Conservation (phyloP, 1,139 yeast genomes). For the Hemisphaericaspora xylofermentans region DNA sequence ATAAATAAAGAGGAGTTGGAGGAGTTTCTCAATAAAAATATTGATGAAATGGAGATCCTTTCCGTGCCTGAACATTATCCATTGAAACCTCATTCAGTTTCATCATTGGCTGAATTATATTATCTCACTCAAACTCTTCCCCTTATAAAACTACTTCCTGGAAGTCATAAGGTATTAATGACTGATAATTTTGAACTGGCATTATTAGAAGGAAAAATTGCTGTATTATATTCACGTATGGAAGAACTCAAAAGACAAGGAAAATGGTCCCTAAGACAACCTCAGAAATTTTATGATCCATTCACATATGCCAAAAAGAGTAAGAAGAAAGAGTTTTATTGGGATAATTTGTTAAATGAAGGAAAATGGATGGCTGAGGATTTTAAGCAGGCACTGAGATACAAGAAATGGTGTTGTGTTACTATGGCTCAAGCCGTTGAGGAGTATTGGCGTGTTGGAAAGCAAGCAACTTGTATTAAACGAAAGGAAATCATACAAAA, state of each 20-base stretch:
- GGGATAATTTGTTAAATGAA: constrained; percentile 78
- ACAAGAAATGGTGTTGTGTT: constrained; percentile 68
- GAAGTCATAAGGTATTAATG: constrained; percentile 81
- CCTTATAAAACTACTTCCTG: constrained; percentile 72
- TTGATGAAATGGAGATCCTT: constrained; percentile 37
- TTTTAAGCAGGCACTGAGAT: constrained; percentile 67
- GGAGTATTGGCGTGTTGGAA: constrained; percentile 80
- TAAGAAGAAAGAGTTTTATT: constrained; percentile 47
- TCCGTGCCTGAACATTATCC: constrained; percentile 48
- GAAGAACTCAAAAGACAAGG: constrained; percentile 87
- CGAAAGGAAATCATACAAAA: constrained; percentile 19
- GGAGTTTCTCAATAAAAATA: constrained; percentile 24
- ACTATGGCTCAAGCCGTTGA: constrained; percentile 67
- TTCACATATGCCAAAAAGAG: constrained; percentile 35
- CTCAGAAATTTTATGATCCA: constrained; percentile 70
- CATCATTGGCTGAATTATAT: constrained; percentile 81
- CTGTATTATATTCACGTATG: constrained; percentile 88
- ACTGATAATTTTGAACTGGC: constrained; percentile 86
- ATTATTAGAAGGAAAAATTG: constrained; percentile 86
- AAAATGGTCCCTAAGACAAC: constrained; percentile 91
- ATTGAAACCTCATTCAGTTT: constrained; percentile 39
- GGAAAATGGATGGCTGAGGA: constrained; percentile 85
- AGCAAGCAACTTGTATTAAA: constrained; percentile 62
- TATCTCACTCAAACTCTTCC: constrained; percentile 89
- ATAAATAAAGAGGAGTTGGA: constrained; percentile 23